Conservation (phyloP, 441 rosid species). For the Erysimum pusillum region DNA sequence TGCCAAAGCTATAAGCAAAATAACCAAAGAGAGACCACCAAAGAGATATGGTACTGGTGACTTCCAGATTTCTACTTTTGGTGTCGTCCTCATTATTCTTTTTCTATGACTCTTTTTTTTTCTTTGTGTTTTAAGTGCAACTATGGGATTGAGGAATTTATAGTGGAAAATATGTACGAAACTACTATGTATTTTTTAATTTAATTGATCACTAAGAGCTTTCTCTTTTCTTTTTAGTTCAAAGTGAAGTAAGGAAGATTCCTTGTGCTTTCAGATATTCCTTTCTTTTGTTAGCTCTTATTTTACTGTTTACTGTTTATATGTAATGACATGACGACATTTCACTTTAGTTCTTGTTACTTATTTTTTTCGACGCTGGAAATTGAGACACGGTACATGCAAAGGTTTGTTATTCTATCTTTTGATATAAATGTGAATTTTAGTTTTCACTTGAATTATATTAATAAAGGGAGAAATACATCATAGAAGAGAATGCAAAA, state of each 20-base stretch:
- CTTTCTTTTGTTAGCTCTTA: conserved; percentile 7
- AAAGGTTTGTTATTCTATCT: too few relatives aligned
- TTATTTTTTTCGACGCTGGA: background rate
- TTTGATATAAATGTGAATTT: too few relatives aligned
- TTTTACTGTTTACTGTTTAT: conserved; percentile 2
- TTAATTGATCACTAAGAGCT: conserved; percentile 11
- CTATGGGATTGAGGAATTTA: conserved; percentile 35
- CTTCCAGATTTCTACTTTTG: conserved; percentile 43
- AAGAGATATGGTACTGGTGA: conserved; percentile 51
- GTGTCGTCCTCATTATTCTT: conserved; percentile 29
- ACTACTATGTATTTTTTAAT: background rate
- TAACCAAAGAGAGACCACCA: conserved; percentile 46
- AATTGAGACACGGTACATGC: background rate
- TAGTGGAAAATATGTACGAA: conserved; percentile 20
- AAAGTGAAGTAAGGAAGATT: conserved; percentile 34
- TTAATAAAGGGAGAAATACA: too few relatives aligned
- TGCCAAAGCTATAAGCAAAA: conserved; percentile 47
- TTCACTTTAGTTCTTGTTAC: background rate
- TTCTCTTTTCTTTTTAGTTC: conserved; percentile 6
- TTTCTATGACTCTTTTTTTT: background rate
- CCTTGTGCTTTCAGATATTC: conserved; percentile 46
- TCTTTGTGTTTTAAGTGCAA: conserved; percentile 13
- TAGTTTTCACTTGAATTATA: too few relatives aligned
- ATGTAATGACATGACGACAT: conserved; percentile 6
- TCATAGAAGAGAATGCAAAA: too few relatives aligned